These are phyloP conservation scores for Firmiana major DNA, from an alignment of 345 rosid species.

Conservation along the genomic window DNA sequence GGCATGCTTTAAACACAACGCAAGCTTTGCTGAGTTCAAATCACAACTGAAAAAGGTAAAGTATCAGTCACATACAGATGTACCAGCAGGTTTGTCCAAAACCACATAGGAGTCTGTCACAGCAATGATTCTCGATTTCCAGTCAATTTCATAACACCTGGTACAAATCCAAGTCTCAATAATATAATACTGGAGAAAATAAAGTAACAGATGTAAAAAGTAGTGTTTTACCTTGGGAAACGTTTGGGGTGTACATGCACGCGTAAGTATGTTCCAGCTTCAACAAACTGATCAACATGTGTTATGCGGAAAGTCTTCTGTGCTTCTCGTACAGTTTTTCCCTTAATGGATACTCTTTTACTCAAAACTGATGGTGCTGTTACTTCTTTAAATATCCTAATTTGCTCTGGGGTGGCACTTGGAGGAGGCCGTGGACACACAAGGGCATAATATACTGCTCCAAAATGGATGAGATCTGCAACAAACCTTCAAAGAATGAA, in stretches of 20 bases:
- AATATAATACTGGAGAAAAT: background rate
- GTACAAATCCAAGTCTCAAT: background rate
- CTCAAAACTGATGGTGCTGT: conserved; percentile 61
- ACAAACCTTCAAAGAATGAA: conserved; percentile 80
- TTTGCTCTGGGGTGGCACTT: conserved; percentile 70
- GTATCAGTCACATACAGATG: conserved; percentile 57
- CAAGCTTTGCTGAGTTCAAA: background rate
- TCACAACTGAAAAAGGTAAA: background rate
- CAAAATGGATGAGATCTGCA: conserved; percentile 92
- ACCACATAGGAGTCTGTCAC: conserved; percentile 73
- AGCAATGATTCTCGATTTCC: conserved; percentile 76
- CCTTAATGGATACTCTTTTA: conserved; percentile 67
- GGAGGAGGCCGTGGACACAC: conserved; percentile 90
- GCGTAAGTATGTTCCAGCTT: conserved; percentile 80
- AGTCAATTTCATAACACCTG: conserved; percentile 91
- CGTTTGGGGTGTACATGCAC: conserved; percentile 95
- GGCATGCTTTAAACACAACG: background rate
- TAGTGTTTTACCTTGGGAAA: conserved; percentile 61
- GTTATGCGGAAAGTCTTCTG: conserved; percentile 84
- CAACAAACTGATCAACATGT: conserved; percentile 52
- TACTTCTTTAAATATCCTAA: conserved; percentile 56
- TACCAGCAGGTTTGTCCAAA: conserved; percentile 93
- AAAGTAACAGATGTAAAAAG: background rate
- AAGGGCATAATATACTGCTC: conserved; percentile 88
- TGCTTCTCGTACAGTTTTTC: conserved; percentile 84